Evolutionary conservation across 2,329 filamentous ascomycete genomes (phyloP).

Genomic region (Bipolaris gigantea): DNA sequence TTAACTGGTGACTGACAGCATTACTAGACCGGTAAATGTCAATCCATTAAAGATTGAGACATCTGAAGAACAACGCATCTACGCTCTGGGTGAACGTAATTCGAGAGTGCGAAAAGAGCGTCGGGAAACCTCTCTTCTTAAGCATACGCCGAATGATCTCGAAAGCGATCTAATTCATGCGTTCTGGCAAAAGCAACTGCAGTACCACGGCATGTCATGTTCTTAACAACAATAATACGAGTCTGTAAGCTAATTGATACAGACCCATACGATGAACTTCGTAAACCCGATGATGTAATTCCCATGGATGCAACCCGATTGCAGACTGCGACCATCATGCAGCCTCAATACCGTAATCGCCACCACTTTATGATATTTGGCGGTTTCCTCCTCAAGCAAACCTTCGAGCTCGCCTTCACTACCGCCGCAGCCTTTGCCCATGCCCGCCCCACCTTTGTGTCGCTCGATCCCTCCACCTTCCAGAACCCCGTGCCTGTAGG

Average conservation of each 20-base stretch:
- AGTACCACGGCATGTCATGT: conserved; percentile 57
- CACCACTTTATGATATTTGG: conserved; percentile 81
- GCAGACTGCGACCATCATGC: conserved; percentile 72
- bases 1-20: neutral
- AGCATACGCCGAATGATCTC: conserved; percentile 69
- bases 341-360: conserved; percentile 69
- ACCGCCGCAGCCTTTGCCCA: conserved; percentile 72
- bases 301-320: conserved; percentile 66
- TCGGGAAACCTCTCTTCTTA: conserved; percentile 62
- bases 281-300: conserved; percentile 60
- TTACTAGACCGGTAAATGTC: conserved; percentile 59
- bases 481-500: conserved; percentile 75
- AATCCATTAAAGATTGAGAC: conserved; percentile 65
- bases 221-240: neutral
- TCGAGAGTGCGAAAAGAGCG: conserved; percentile 68
- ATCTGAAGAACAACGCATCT: conserved; percentile 65
- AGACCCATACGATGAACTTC: conserved; percentile 59
- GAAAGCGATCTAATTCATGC: conserved; percentile 73
- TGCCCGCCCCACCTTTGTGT: conserved; percentile 69
- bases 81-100: conserved; percentile 65
- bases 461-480: conserved; percentile 73
- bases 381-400: conserved; percentile 72
- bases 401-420: conserved; percentile 76
- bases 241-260: neutral
- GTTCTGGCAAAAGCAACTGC: conserved; percentile 70